A percentile compares a stretch with the other conserved stretches of the same genome.
Conservation (phyloP, 2,329 filamentous ascomycete genomes). For the Microsporum canis region DNA sequence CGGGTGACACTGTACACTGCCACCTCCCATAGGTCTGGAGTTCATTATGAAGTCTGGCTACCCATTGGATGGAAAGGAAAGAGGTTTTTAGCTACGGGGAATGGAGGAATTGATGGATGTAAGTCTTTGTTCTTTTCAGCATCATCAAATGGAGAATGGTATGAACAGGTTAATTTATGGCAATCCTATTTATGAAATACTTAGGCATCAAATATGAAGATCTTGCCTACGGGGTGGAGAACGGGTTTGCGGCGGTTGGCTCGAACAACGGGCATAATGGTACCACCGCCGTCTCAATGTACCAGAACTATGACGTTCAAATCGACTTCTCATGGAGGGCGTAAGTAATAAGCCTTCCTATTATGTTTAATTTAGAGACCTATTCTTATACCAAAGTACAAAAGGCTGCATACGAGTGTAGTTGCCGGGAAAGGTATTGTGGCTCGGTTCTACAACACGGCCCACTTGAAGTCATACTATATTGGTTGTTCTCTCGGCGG, state of each 20-base stretch:
- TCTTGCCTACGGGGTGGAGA: constrained; percentile 26
- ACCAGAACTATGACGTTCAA: constrained; percentile 31
- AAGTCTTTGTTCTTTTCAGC: not conserved
- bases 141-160: not conserved
- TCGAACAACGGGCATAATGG: constrained; percentile 38
- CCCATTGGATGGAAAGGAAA: not conserved
- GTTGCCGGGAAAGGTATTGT: not conserved
- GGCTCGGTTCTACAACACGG: not conserved
- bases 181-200: not conserved
- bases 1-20: constrained; percentile 23
- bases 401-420: not conserved
- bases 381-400: not conserved
- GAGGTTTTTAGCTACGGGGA: constrained; percentile 3
- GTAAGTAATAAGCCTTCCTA: not conserved
- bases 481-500: constrained; percentile 3
- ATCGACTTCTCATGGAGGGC: constrained; percentile 26
- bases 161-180: not conserved
- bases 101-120: constrained; percentile 7
- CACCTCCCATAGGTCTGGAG: constrained; percentile 26
- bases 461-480: constrained; percentile 1
- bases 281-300: constrained; percentile 29
- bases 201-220: constrained; percentile 30
- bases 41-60: constrained; percentile 26
- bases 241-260: constrained; percentile 33
- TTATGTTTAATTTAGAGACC: not conserved